Evolutionary conservation across 768 basidiomycete species (phyloP).

Genomic region (Harrya chromipes): DNA sequence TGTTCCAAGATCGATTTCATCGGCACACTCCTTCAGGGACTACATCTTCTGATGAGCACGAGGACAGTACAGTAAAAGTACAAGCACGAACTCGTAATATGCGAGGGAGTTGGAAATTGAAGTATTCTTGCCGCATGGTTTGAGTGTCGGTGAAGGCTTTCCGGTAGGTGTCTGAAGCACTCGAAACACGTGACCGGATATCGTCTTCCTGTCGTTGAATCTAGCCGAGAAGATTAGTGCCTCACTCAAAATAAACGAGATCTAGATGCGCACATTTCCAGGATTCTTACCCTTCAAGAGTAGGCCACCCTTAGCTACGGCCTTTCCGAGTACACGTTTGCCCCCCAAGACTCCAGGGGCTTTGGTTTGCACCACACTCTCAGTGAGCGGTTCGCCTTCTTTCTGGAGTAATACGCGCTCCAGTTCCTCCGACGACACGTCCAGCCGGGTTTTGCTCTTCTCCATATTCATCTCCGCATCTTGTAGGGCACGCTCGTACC

Average conservation of each 20-base stretch:
- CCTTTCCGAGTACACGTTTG: slow-evolving; percentile 86
- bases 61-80: background rate
- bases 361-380: slow-evolving; percentile 67
- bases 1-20: slow-evolving; percentile 96
- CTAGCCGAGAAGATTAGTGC: slow-evolving; percentile 34
- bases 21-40: slow-evolving; percentile 92
- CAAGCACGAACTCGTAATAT: slow-evolving; percentile 75
- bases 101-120: slow-evolving; percentile 93
- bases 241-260: slow-evolving; percentile 3
- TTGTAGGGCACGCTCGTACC: slow-evolving; percentile 85
- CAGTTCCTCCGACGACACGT: slow-evolving; percentile 88
- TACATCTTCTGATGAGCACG: slow-evolving; percentile 29
- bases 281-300: slow-evolving; percentile 92
- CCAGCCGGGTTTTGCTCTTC: slow-evolving; percentile 84
- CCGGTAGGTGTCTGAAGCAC: slow-evolving; percentile 82
- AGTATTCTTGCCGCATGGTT: slow-evolving; percentile 92
- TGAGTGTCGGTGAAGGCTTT: slow-evolving; percentile 91
- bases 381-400: slow-evolving; percentile 90
- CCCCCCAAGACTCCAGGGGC: slow-evolving; percentile 56
- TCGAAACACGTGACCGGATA: slow-evolving; percentile 79
- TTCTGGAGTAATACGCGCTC: slow-evolving; percentile 91
- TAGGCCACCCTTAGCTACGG: slow-evolving; percentile 86
- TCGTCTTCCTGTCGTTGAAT: slow-evolving; percentile 95
- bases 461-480: slow-evolving; percentile 87
- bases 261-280: slow-evolving; percentile 55